phyloP scores from a whole-genome alignment of 768 basidiomycete species.

The Tylopilus balloui region DNA sequence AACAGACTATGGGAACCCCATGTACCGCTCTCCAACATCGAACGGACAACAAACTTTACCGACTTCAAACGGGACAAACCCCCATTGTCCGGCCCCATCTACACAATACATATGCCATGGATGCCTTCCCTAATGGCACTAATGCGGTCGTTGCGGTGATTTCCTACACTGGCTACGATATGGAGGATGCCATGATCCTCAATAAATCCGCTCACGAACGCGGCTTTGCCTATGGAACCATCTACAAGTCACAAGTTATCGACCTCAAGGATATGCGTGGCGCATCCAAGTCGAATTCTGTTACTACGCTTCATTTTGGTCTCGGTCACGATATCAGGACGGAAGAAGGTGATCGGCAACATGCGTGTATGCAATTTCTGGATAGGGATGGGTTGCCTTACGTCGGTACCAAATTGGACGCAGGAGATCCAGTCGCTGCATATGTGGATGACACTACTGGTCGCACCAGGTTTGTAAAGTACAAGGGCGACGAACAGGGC shows the following conservation, averaged over 20 bases:
- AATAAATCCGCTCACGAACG: conserved; percentile 99
- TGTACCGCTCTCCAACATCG: conserved; percentile 86
- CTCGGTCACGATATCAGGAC: conserved; percentile 69
- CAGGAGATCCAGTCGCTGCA: conserved; percentile 80
- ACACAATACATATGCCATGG: conserved; percentile 96
- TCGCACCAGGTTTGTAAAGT: conserved; percentile 82
- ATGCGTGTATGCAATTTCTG: conserved; percentile 49
- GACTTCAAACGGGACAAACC: conserved; percentile 90
- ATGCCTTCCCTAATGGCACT: conserved; percentile 96
- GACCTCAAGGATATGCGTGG: conserved; percentile 82
- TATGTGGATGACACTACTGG: conserved; percentile 85
- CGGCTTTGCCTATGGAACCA: conserved; percentile 93
- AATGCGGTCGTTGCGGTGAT: conserved; percentile 99
- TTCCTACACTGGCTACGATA: conserved; percentile 99
- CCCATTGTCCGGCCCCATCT: conserved; percentile 90
- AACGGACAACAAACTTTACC: conserved; percentile 98
- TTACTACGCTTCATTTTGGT: conserved; percentile 86
- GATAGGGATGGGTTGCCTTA: conserved; percentile 83
- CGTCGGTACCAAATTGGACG: conserved; percentile 60
- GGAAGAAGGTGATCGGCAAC: conserved; percentile 43
- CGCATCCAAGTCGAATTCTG: conserved; percentile 49
- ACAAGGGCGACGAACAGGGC: conserved; percentile 91
- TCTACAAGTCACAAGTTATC: conserved; percentile 91
- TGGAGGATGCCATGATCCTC: conserved; percentile 99
- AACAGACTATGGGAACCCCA: conserved; percentile 99